phyloP scores from a whole-genome alignment of 2,329 filamentous ascomycete species.

The Colletotrichum sublineola region DNA sequence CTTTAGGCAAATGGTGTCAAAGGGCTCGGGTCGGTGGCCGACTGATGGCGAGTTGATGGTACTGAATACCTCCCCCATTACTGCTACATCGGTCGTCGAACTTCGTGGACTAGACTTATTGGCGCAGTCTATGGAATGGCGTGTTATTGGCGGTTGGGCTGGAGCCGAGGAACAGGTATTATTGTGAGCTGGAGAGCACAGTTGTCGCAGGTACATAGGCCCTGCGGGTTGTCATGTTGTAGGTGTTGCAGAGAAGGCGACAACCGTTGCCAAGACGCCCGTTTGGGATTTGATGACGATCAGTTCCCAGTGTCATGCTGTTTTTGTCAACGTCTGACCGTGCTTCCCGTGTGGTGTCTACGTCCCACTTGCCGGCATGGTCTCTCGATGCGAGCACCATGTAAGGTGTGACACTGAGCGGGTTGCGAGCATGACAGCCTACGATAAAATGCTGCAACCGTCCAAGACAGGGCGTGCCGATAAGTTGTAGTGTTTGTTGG shows the following conservation, averaged over 20 bases:
- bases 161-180: conserved; percentile 9
- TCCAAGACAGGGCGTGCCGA: neutral
- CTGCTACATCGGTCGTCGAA: conserved; percentile 1
- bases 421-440: neutral
- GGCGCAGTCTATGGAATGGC: conserved; percentile 9
- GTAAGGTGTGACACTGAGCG: neutral
- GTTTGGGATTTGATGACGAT: neutral
- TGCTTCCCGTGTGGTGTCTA: neutral
- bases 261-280: neutral
- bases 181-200: neutral
- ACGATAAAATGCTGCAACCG: neutral
- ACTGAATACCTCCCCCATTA: neutral
- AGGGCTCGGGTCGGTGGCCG: neutral
- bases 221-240: conserved; percentile 21
- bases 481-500: neutral
- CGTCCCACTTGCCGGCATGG: neutral
- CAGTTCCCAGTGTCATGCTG: neutral
- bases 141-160: conserved; percentile 16
- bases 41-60: neutral
- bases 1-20: neutral
- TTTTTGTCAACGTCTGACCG: conserved; percentile 8
- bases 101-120: neutral
- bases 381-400: neutral
- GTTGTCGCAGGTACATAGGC: conserved; percentile 31
- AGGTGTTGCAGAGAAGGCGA: neutral